Evolutionary conservation across 805 yeast species (phyloP), one percentile per base, ranked within the genome.

Genomic region (Debaryomyces prosopidis): DNA sequence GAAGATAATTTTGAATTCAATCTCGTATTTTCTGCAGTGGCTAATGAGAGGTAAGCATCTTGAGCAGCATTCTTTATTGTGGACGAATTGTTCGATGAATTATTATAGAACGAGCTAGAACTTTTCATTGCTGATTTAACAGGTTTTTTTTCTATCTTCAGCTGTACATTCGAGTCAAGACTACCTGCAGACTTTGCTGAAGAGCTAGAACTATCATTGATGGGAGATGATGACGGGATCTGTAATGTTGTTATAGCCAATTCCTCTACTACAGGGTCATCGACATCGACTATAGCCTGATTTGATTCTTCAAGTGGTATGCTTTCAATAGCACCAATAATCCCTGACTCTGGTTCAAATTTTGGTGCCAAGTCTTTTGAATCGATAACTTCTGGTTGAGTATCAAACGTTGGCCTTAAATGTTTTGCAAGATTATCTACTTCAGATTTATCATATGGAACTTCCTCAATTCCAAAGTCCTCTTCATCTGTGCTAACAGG

Each of bases 21-120:
- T 47, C 90, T 73, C 0, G 94, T 87, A 60, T 87, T 87, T 57
- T 86, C 90, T 1, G 91, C 91, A 0, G 94, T 87, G 1, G 91
- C 76, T 43, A 84, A 63, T 0, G 88, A 82, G 36, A 85, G 58
- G 54, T 85, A 85, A 0, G 87, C 89, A 47, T 76, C 77, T 20
- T 78, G 78, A 0, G 88, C 87, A 1, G 85, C 72, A 47, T 60
- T 68, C 19, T 32, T 43, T 30, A 30, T 46, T 19, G 18, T 35
- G 12, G 39, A 47, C 4, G 44, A 30, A 14, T 43, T 37, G 30
- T 45, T 46, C 14, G 26, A 35, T 15, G 39, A 31, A 4, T 54
- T 35, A 26, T 49, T 50, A 36, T 55, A 57, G 32, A 57, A 53
- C 4, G 69, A 56, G 8, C 55, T 48, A 1, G 73, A 57, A 42